These are phyloP conservation scores for Escovopsis sp. DNA, from an alignment of 2,329 filamentous ascomycete genomes.

Conservation along the genomic window DNA sequence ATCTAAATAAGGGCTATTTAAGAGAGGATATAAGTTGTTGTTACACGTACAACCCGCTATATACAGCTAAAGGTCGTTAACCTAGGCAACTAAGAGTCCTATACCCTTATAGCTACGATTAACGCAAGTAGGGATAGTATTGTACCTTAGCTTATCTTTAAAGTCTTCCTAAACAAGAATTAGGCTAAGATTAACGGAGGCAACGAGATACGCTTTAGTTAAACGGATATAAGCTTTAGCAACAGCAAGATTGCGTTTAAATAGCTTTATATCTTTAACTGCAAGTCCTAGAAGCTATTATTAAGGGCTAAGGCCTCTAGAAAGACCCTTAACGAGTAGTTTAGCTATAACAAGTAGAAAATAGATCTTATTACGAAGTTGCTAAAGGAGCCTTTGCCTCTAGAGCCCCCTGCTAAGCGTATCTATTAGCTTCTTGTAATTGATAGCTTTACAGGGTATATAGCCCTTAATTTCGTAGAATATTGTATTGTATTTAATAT, in stretches of 20 bases:
- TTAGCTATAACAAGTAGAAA: background rate
- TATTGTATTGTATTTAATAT: conserved; percentile 3
- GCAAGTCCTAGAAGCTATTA: background rate
- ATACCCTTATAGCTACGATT: background rate
- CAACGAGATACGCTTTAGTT: background rate
- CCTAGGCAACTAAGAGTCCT: background rate
- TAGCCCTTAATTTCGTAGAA: background rate
- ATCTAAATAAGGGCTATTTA: background rate
- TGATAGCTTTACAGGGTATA: conserved; percentile 1
- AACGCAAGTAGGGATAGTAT: background rate
- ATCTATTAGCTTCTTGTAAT: conserved; percentile 1
- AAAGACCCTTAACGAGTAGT: background rate
- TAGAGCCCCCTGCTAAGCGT: background rate
- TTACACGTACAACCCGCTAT: background rate
- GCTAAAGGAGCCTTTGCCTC: background rate
- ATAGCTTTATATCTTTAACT: background rate
- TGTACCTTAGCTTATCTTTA: background rate
- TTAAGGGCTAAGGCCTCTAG: background rate
- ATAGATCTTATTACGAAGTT: background rate
- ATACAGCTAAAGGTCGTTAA: background rate
- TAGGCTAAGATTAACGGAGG: background rate
- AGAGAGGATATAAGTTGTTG: background rate
- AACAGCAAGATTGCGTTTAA: background rate
- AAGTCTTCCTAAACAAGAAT: background rate
- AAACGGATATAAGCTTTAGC: background rate